Evolutionary conservation across 306 rosid species (phyloP).

Genomic region (Alnus glutinosa): DNA sequence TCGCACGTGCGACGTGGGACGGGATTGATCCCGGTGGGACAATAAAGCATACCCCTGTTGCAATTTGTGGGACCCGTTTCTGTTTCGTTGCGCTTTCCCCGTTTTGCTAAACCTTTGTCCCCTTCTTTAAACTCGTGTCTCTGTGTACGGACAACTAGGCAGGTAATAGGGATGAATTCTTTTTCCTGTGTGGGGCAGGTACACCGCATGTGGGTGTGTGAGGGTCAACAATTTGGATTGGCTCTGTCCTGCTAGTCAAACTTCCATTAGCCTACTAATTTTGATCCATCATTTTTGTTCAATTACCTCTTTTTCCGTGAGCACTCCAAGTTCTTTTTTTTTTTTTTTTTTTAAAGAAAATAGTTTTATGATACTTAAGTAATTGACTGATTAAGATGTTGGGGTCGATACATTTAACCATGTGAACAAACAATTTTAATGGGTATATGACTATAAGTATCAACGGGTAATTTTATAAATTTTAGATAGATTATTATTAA

Average conservation of each 20-base stretch:
- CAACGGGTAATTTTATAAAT: too few relatives aligned
- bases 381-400: too few relatives aligned
- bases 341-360: too few relatives aligned
- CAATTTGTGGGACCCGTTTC: conserved; percentile 37
- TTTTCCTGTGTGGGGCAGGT: background rate
- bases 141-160: conserved; percentile 45
- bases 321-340: too few relatives aligned
- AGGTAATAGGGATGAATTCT: background rate
- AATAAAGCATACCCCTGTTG: conserved; percentile 22
- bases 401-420: too few relatives aligned
- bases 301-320: too few relatives aligned
- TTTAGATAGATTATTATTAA: too few relatives aligned
- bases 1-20: conserved; percentile 43
- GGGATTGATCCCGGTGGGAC: background rate
- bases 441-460: too few relatives aligned
- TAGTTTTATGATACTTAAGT: too few relatives aligned
- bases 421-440: too few relatives aligned
- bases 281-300: background rate
- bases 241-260: background rate
- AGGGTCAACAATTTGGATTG: conserved; percentile 5
- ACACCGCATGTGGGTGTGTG: background rate
- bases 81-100: conserved; percentile 31
- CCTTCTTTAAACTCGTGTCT: conserved; percentile 32
- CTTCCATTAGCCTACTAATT: background rate
- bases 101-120: conserved; percentile 33